Evolutionary conservation across 768 basidiomycete genomes (phyloP), one percentile per base, ranked within the genome.

Genomic region (Leucocoprinus sp.): DNA sequence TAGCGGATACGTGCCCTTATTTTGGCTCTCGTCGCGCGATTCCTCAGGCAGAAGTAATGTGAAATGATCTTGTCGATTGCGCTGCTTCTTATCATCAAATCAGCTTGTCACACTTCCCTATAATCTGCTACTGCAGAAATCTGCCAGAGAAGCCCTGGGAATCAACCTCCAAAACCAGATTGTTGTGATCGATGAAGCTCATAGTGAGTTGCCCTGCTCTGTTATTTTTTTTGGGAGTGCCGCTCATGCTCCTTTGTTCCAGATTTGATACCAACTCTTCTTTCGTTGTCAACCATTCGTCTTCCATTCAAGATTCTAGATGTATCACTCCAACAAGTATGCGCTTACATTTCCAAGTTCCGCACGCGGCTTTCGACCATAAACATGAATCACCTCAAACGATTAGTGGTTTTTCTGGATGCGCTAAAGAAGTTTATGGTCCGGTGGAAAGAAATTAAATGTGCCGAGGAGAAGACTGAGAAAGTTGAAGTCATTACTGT

Each of bases 181-280:
- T 14, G 77, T 99, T 23, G 73, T 98, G 18, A 80, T 99, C 43
- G 95, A 99, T 57, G 95, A 99, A 67, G 95, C 95, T 0, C 95
- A 99, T 62, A 97, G 91, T 93, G 55, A 47, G 88, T 67, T 18
- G 19, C 35, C 31, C 33, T 24, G 19, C 6, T 43, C 39, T 12
- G 2, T 28, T 12, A n/a, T 27, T 23, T 19, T 43, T 45, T 21
- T 45, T 28, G 4, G 29, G 18, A 12, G 40, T 18, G 29, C 36
- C 28, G 33, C 19, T 39, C n/a, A 43, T 49, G 14, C 26, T 22
- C 18, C 43, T 0, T n/a, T 15, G 35, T 34, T 29, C 3, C 48
- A 93, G 91, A 96, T 61, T 64, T 96, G 39, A 91, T 93, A 55
- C 82, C 92, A 15, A 91, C 93, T 0, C 67, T 99, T 2, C 75